Evolutionary conservation across 768 basidiomycete genomes (phyloP).

Genomic region (Phylloporus sp.): DNA sequence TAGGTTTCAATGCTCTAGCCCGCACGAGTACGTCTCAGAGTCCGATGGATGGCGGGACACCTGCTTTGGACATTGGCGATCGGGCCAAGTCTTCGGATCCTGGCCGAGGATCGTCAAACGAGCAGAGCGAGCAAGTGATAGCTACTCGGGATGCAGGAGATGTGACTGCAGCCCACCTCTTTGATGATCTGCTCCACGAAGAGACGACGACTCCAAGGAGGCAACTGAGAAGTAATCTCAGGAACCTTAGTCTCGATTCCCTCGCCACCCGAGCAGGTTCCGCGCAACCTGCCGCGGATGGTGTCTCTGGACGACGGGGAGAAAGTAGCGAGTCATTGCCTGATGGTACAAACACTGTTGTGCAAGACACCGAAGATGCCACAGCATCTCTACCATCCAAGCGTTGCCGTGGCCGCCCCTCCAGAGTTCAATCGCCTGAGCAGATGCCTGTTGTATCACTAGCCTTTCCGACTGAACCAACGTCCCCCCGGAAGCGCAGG

Average conservation of each 20-base stretch:
- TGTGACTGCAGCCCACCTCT: conserved; percentile 29
- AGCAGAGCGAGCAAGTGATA: conserved; percentile 12
- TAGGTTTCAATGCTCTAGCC: conserved; percentile 10
- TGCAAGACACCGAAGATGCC: conserved; percentile 5
- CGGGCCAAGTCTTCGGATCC: conserved; percentile 17
- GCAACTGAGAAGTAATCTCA: conserved; percentile 13
- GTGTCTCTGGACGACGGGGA: conserved; percentile 6
- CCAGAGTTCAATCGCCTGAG: conserved; percentile 23
- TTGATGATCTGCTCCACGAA: conserved; percentile 27
- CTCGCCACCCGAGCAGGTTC: conserved; percentile 19
- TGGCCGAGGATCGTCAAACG: conserved; percentile 9
- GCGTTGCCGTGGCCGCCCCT: conserved; percentile 32
- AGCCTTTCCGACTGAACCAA: conserved; percentile 8
- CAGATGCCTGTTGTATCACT: not conserved
- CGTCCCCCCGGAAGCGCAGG: conserved; percentile 42
- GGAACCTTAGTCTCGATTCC: conserved; percentile 14
- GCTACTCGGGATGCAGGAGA: conserved; percentile 6
- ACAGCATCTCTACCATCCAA: conserved; percentile 21
- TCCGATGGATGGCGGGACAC: conserved; percentile 22
- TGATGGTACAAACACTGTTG: conserved; percentile 2
- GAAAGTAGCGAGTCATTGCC: conserved; percentile 6
- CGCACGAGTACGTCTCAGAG: conserved; percentile 12
- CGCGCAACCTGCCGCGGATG: conserved; percentile 12
- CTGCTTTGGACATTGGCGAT: conserved; percentile 15
- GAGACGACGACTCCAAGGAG: conserved; percentile 16